phyloP scores from a whole-genome alignment of 1,284 basidiomycete genomes.

The Phellopilus nigrolimitatus region DNA sequence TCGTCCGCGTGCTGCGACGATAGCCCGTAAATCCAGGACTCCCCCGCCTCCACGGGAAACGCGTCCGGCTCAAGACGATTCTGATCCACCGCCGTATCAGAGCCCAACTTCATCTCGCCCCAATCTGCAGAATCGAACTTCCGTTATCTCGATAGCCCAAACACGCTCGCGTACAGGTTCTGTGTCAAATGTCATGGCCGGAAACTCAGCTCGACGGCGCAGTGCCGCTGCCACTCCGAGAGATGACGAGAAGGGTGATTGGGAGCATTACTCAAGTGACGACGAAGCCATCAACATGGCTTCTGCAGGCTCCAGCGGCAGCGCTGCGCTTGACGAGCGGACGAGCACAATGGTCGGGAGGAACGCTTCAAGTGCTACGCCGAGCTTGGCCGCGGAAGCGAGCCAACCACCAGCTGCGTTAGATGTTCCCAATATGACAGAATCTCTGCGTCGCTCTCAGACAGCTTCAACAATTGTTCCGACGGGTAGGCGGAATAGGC shows the following conservation, averaged over 20 bases:
- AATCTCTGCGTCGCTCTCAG: conserved; percentile 7
- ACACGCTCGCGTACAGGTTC: conserved; percentile 48
- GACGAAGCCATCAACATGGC: conserved; percentile 79
- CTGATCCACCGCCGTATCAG: conserved; percentile 49
- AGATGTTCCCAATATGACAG: conserved; percentile 5
- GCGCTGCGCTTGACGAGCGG: conserved; percentile 73
- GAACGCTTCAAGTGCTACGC: background rate
- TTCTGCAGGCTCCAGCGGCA: conserved; percentile 71
- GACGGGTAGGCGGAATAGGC: conserved; percentile 16
- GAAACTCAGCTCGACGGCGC: conserved; percentile 32
- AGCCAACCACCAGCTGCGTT: conserved; percentile 4
- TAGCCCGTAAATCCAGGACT: conserved; percentile 20
- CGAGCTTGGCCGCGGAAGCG: background rate
- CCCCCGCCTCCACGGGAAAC: conserved; percentile 3
- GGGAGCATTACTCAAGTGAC: conserved; percentile 57
- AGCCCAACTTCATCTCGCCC: conserved; percentile 29
- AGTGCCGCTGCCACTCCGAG: conserved; percentile 26
- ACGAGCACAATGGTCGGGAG: conserved; percentile 47
- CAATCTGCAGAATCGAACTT: conserved; percentile 16
- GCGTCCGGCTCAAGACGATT: background rate
- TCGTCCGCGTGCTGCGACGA: conserved; percentile 22
- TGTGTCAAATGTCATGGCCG: conserved; percentile 54
- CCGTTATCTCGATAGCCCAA: conserved; percentile 30
- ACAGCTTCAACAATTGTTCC: conserved; percentile 7
- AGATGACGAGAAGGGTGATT: conserved; percentile 57